Base-by-base conservation (phyloP, 768 basidiomycete genomes). In the Termitomyces sp. region DNA sequence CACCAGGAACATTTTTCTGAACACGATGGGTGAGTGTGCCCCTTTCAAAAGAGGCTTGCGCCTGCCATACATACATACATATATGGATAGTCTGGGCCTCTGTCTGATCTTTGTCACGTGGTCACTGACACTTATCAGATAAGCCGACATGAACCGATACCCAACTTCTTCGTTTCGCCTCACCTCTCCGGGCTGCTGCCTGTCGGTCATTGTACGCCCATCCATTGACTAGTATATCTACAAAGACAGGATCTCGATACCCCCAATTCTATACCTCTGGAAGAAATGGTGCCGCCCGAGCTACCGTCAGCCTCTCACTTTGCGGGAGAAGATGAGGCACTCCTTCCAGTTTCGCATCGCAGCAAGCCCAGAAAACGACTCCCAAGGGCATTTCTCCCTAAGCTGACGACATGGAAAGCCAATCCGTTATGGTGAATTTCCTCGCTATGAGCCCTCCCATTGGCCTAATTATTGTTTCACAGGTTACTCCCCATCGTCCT, bases 401-500 rank as follows among this genome's bases (percentile, higher is more conserved):
- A 20, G n/a, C 40, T 64, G 5, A 60, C 54, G 12, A 52, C 61
- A 31, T 73, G 69, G 65, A 69, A 68, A 50, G 70, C 79, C 3
- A 70, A 72, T 57, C 77, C 79, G 12, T 75, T 70, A 60, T 81
- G 79, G 79, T 79, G 48, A 50, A 71, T 60, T 36, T 33, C 15
- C 35, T 31, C 52, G 36, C 39, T 42, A 45, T 43, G 20, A 23
- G 45, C 25, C 22, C 22, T 36, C 18, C 29, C 50, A n/a, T 18
- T 40, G 4, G 27, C 22, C 39, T 20, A 18, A 53, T 45, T 45
- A 59, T 32, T 56, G 38, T 44, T 58, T 40, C 57, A 10, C 56
- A 89, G 89, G 88, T 73, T 90, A 39, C 82, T 88, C 42, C 89
- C 89, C 3, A 83, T 90, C 40, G 84, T 84, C 5, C 68, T 91